Conservation (phyloP, 2,329 filamentous ascomycete species). For the Penicillium sclerotigenum region DNA sequence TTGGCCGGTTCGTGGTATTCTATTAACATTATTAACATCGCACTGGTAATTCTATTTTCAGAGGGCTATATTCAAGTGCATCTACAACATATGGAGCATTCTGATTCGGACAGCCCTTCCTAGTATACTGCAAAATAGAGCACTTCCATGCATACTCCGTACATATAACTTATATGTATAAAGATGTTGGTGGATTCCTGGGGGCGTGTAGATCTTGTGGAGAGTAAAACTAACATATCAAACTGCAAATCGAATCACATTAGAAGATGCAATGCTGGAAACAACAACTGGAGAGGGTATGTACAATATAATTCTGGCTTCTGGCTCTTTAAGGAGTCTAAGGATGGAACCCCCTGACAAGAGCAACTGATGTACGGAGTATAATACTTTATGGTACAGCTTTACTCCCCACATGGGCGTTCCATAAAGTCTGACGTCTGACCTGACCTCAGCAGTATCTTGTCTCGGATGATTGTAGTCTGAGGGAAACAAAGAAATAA, state of each 20-base stretch:
- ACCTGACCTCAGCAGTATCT: not conserved
- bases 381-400: not conserved
- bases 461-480: not conserved
- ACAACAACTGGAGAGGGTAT: too few relatives aligned
- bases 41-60: not conserved
- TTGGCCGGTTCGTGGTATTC: not conserved
- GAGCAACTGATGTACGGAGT: too few relatives aligned
- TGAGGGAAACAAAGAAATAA: not conserved
- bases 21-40: not conserved
- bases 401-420: not conserved
- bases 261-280: not conserved
- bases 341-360: not conserved
- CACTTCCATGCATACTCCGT: not conserved
- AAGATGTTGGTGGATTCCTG: not conserved
- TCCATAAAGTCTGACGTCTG: conserved; percentile 1
- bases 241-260: not conserved
- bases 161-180: not conserved
- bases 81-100: not conserved
- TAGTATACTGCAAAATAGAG: not conserved
- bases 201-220: conserved; percentile 8
- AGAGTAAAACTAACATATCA: conserved; percentile 2
- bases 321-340: not conserved
- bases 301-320: not conserved
- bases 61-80: not conserved
- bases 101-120: not conserved